These are phyloP conservation scores for Russula brevipes DNA, from an alignment of 768 basidiomycete genomes.

Conservation along the genomic window DNA sequence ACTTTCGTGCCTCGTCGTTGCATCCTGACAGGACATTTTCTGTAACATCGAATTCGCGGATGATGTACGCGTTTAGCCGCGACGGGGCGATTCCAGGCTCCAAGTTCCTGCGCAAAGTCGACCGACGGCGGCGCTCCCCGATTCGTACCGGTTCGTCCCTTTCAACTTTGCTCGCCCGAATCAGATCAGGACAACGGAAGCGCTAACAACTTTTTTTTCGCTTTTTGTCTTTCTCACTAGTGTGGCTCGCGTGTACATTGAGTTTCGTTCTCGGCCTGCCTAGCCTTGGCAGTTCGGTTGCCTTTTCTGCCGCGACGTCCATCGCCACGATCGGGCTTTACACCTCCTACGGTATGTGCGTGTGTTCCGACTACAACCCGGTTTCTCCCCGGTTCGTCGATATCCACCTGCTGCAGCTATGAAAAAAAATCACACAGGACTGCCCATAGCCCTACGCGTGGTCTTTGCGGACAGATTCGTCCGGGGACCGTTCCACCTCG, in stretches of 20 bases:
- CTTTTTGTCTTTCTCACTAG: conserved; percentile 32
- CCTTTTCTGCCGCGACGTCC: conserved; percentile 51
- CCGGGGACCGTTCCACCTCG: conserved; percentile 70
- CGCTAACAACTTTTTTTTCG: neutral
- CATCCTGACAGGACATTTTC: conserved; percentile 56
- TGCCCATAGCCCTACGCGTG: conserved; percentile 66
- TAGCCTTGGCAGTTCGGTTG: conserved; percentile 66
- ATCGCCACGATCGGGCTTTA: conserved; percentile 76
- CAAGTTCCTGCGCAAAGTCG: conserved; percentile 61
- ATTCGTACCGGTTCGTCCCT: conserved; percentile 53
- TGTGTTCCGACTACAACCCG: too few relatives aligned
- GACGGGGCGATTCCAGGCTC: conserved; percentile 71
- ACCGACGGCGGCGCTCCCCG: conserved; percentile 53
- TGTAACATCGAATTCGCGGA: conserved; percentile 70
- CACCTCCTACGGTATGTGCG: conserved; percentile 61
- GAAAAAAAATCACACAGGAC: conserved; percentile 35
- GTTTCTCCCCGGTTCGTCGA: too few relatives aligned
- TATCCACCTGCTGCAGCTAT: neutral
- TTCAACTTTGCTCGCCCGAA: neutral
- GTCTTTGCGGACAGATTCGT: conserved; percentile 54
- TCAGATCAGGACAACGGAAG: neutral
- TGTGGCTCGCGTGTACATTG: conserved; percentile 74
- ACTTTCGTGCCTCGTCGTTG: neutral
- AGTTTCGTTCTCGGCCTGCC: conserved; percentile 73
- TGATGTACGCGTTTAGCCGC: conserved; percentile 79